Conservation (phyloP, 2,329 filamentous ascomycete genomes). For the Stemphylium lycopersici region DNA sequence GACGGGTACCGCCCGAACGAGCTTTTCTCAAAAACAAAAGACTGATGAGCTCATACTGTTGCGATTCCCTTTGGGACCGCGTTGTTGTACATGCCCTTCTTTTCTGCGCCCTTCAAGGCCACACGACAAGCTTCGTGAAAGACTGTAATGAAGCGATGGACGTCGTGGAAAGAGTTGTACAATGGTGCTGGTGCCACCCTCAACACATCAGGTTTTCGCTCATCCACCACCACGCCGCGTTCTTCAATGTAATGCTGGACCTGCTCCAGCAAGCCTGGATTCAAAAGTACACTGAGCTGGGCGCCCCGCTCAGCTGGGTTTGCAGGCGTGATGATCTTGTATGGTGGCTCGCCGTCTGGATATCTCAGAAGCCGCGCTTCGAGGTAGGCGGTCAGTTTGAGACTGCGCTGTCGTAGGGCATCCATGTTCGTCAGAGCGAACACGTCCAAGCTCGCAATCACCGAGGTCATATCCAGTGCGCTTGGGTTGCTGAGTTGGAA, state of each 20-base stretch:
- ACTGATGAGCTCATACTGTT: constrained; percentile 6
- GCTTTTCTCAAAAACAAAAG: neutral
- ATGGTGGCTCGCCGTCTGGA: constrained; percentile 39
- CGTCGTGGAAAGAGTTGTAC: constrained; percentile 81
- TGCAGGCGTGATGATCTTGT: constrained; percentile 70
- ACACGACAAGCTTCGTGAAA: constrained; percentile 58
- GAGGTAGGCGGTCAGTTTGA: constrained; percentile 77
- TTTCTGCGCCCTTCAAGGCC: constrained; percentile 29
- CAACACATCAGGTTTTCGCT: constrained; percentile 84
- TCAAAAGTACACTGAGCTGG: constrained; percentile 76
- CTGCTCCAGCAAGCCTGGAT: constrained; percentile 71
- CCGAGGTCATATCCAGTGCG: constrained; percentile 76
- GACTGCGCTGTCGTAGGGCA: constrained; percentile 71
- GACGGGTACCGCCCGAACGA: neutral
- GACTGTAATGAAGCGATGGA: constrained; percentile 54
- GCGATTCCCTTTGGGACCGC: constrained; percentile 18
- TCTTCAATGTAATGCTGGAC: constrained; percentile 69
- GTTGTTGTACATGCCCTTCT: neutral
- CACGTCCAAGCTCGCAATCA: constrained; percentile 74
- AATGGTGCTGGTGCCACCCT: constrained; percentile 82
- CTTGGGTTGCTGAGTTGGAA: constrained; percentile 88
- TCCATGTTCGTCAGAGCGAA: constrained; percentile 75
- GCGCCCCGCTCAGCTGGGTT: constrained; percentile 73
- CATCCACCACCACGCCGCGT: constrained; percentile 77
- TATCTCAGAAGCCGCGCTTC: constrained; percentile 56